phyloP scores from a whole-genome alignment of 2,329 filamentous ascomycete genomes.

The Aspergillus sp. region DNA sequence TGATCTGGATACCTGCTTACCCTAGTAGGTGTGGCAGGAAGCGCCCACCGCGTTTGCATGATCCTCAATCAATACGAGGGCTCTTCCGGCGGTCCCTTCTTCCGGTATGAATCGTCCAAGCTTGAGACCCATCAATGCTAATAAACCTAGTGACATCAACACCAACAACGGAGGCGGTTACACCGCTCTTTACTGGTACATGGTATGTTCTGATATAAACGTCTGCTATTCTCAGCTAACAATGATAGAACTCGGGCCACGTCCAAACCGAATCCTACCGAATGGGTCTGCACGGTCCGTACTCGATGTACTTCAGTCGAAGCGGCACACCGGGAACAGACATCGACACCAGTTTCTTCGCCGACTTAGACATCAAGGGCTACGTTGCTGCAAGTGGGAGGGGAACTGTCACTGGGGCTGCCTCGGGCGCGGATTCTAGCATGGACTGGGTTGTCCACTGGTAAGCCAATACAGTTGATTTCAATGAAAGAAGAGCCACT shows the following conservation, averaged over 20 bases:
- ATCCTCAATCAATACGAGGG: slow-evolving; percentile 58
- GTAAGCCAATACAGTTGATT: slow-evolving; percentile 27
- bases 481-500: background rate
- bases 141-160: slow-evolving; percentile 55
- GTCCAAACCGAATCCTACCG: slow-evolving; percentile 62
- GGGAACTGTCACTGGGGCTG: slow-evolving; percentile 61
- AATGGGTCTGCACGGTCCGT: slow-evolving; percentile 66
- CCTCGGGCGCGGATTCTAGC: slow-evolving; percentile 54
- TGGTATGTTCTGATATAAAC: slow-evolving; percentile 35
- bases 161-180: slow-evolving; percentile 60
- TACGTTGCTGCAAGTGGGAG: slow-evolving; percentile 58
- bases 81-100: slow-evolving; percentile 66
- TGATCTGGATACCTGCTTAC: background rate
- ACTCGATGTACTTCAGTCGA: slow-evolving; percentile 61
- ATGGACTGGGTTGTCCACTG: slow-evolving; percentile 64
- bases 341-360: slow-evolving; percentile 61
- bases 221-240: background rate
- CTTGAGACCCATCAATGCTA: background rate
- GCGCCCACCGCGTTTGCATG: slow-evolving; percentile 60
- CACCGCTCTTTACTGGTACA: slow-evolving; percentile 66
- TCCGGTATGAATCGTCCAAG: slow-evolving; percentile 38
- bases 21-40: slow-evolving; percentile 28
- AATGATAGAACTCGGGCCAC: slow-evolving; percentile 58
- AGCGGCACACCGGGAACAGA: slow-evolving; percentile 54
- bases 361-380: slow-evolving; percentile 56